Evolutionary conservation across 192 early-diverging fungal species (phyloP).

Genomic region (Coemansia sp.): DNA sequence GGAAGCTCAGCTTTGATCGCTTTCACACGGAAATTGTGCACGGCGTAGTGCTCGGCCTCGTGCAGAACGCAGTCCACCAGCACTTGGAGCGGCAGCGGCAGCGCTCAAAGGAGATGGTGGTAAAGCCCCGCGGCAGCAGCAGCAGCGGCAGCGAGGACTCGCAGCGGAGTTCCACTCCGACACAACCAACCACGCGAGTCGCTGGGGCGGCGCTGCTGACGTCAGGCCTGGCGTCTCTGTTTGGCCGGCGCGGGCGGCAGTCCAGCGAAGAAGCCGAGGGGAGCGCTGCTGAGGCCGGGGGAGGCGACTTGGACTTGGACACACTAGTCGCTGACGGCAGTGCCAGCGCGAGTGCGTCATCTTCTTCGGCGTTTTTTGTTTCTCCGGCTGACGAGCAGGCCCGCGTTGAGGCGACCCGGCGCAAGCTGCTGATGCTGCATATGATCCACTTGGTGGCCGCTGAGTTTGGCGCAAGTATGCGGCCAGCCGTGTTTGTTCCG

Average conservation of each 20-base stretch:
- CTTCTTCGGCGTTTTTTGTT: conserved; percentile 23
- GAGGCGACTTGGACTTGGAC: background rate
- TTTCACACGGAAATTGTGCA: conserved; percentile 55
- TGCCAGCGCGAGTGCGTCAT: no score
- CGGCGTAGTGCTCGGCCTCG: conserved; percentile 45
- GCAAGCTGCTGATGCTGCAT: conserved; percentile 50
- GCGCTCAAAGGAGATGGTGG: conserved; percentile 40
- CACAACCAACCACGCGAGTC: background rate
- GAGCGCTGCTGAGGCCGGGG: background rate
- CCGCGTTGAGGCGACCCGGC: conserved; percentile 38
- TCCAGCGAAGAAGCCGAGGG: conserved; percentile 6
- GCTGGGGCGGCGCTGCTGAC: conserved; percentile 11
- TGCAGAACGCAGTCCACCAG: conserved; percentile 31
- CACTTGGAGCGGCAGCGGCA: conserved; percentile 29
- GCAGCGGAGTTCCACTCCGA: background rate
- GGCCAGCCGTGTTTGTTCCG: conserved; percentile 53
- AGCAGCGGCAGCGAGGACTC: background rate
- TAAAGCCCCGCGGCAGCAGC: conserved; percentile 27
- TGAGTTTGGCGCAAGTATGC: conserved; percentile 42
- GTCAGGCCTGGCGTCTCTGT: conserved; percentile 33
- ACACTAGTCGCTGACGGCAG: background rate
- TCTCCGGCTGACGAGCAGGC: conserved; percentile 42
- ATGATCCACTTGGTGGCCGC: conserved; percentile 50
- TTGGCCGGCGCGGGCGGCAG: conserved; percentile 37
- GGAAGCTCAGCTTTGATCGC: conserved; percentile 30